Percentiles rank a stretch among this genome's conserved stretches.
Evolutionary conservation across 148 eudicot genomes (phyloP).

Genomic region (Polygonum maritimum): DNA sequence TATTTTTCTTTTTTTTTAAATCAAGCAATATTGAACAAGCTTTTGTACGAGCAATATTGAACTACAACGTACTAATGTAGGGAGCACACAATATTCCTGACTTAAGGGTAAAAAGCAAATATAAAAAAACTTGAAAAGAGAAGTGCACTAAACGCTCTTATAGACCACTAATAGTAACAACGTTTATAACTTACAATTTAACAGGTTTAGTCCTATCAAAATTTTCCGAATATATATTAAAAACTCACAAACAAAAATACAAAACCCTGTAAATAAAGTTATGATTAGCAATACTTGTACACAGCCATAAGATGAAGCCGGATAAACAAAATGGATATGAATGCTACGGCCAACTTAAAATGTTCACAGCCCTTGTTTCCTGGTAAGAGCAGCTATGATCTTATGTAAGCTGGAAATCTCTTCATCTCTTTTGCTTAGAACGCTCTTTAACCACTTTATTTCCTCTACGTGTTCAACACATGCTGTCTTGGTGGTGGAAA

Average conservation of each 20-base stretch:
- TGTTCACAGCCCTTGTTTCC: conserved; percentile 65
- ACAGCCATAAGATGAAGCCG: neutral
- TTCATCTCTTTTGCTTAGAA: conserved; percentile 46
- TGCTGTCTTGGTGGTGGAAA: conserved; percentile 13
- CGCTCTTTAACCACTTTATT: conserved; percentile 54
- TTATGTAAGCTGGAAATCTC: conserved; percentile 66
- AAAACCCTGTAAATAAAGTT: neutral
- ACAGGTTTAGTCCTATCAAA: neutral
- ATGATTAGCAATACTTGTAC: neutral
- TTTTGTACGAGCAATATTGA: no score
- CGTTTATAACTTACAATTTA: no score
- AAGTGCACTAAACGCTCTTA: no score
- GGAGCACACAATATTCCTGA: no score
- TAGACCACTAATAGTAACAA: no score
- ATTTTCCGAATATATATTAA: neutral
- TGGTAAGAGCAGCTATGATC: conserved; percentile 57
- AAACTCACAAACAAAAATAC: neutral
- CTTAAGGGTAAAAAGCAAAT: no score
- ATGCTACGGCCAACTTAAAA: neutral
- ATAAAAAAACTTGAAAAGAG: no score
- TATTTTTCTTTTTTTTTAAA: no score
- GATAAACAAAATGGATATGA: neutral
- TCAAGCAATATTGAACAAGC: no score
- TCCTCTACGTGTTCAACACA: conserved; percentile 51
- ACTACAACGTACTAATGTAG: no score